phyloP scores from a whole-genome alignment of 2,329 filamentous ascomycete genomes.

The Remersonia thermophila region DNA sequence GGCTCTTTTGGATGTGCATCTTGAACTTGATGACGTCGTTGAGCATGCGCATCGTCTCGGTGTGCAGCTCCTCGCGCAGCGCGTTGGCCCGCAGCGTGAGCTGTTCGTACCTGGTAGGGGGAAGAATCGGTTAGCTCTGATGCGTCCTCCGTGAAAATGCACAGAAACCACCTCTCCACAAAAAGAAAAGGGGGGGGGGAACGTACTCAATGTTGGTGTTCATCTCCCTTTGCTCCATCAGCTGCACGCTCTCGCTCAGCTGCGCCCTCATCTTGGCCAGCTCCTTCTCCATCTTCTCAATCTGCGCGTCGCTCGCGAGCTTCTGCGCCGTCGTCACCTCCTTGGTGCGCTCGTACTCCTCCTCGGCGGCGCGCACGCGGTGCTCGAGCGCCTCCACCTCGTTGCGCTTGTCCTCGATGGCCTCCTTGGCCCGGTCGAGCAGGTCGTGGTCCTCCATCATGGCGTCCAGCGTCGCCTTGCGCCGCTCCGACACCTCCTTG shows the following conservation, averaged over 20 bases:
- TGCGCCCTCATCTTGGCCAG: constrained; percentile 82
- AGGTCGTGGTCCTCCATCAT: constrained; percentile 93
- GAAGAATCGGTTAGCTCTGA: constrained; percentile 3
- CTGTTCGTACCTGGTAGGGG: constrained; percentile 64
- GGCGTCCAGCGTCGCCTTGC: constrained; percentile 68
- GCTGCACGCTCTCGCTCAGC: constrained; percentile 72
- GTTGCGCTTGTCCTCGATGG: constrained; percentile 86
- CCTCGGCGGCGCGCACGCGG: constrained; percentile 73
- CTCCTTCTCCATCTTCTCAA: constrained; percentile 98
- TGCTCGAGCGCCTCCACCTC: constrained; percentile 90
- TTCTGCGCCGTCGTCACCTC: constrained; percentile 80
- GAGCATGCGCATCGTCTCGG: constrained; percentile 87
- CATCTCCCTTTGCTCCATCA: constrained; percentile 92
- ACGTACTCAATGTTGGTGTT: constrained; percentile 88
- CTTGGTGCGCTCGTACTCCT: constrained; percentile 88
- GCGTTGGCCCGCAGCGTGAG: constrained; percentile 72
- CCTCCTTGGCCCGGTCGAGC: constrained; percentile 88
- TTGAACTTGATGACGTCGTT: constrained; percentile 99
- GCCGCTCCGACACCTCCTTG: constrained; percentile 85
- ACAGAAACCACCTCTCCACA: too few species aligned
- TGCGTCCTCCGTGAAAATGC: not conserved
- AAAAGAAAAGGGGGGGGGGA: not conserved
- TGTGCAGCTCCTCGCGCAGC: constrained; percentile 93
- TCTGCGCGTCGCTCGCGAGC: constrained; percentile 78
- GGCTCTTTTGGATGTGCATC: constrained; percentile 81